A percentile compares a stretch with the other conserved stretches of the same genome.
Evolutionary conservation across 768 basidiomycete genomes (phyloP).

Genomic region (Amanita brunnescens): DNA sequence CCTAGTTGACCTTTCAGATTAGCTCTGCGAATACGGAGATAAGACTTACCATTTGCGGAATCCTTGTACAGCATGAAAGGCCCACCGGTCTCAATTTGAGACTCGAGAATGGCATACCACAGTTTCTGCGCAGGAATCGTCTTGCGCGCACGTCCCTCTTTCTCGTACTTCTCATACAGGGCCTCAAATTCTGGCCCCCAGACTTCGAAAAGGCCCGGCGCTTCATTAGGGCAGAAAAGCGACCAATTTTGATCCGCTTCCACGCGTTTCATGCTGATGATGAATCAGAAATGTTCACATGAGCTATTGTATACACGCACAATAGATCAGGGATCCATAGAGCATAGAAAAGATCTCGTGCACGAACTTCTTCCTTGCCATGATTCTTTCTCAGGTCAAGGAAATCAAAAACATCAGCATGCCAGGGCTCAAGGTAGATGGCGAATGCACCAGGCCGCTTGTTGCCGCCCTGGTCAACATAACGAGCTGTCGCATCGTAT

Average conservation of each 20-base stretch:
- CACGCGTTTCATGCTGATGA: slow-evolving; percentile 86
- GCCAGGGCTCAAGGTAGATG: slow-evolving; percentile 99
- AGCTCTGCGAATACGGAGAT: not conserved
- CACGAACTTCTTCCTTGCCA: slow-evolving; percentile 95
- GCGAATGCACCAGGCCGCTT: slow-evolving; percentile 98
- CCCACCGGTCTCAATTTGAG: slow-evolving; percentile 97
- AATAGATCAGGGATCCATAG: slow-evolving; percentile 98
- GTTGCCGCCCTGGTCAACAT: slow-evolving; percentile 98
- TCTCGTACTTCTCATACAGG: slow-evolving; percentile 81
- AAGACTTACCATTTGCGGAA: slow-evolving; percentile 65
- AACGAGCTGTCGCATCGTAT: slow-evolving; percentile 95
- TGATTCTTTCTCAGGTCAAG: slow-evolving; percentile 98
- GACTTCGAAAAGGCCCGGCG: slow-evolving; percentile 81
- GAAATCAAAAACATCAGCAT: slow-evolving; percentile 95
- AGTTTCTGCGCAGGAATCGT: slow-evolving; percentile 91
- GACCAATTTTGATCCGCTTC: slow-evolving; percentile 89
- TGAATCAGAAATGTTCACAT: not conserved
- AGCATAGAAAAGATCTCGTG: slow-evolving; percentile 95
- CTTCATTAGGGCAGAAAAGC: slow-evolving; percentile 96
- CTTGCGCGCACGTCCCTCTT: slow-evolving; percentile 79
- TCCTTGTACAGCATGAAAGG: slow-evolving; percentile 99
- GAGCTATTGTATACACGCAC: slow-evolving; percentile 33
- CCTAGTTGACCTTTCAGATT: slow-evolving; percentile 30
- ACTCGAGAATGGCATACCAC: slow-evolving; percentile 95
- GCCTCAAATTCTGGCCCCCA: slow-evolving; percentile 86